Conservation (phyloP, 1,284 basidiomycete genomes). For the Trichosporon asahii region DNA sequence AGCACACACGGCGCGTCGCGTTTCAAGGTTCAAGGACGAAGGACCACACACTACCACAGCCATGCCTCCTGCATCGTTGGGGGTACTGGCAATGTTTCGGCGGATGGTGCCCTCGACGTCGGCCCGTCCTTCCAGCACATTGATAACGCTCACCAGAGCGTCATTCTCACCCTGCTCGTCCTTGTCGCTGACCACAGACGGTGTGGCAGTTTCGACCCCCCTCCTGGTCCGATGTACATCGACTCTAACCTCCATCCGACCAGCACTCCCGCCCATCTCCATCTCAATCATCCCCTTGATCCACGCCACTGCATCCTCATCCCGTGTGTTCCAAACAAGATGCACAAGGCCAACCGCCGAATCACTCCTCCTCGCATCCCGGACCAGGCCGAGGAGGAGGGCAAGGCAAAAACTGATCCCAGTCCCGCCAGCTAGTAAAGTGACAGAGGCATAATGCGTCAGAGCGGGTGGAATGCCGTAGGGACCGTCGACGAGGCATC, state of each 20-base stretch:
- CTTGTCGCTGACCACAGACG: background rate
- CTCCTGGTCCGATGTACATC: conserved; percentile 25
- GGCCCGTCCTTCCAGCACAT: background rate
- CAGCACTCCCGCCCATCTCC: background rate
- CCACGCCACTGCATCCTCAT: background rate
- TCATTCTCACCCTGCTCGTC: too few relatives aligned
- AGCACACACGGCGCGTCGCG: conserved; percentile 19
- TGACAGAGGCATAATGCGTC: conserved; percentile 30
- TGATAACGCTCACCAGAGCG: background rate
- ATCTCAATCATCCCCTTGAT: conserved; percentile 12
- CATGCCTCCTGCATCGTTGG: conserved; percentile 5
- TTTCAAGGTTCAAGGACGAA: conserved; percentile 18
- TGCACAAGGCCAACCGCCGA: conserved; percentile 26
- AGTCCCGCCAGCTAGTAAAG: conserved; percentile 45
- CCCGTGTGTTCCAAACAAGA: conserved; percentile 38
- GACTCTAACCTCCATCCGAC: conserved; percentile 10
- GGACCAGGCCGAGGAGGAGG: conserved; percentile 33
- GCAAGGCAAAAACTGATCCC: conserved; percentile 42
- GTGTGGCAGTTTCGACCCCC: background rate
- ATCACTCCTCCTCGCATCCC: conserved; percentile 25
- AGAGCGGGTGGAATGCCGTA: conserved; percentile 34
- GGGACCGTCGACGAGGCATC: conserved; percentile 42
- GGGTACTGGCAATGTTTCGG: background rate
- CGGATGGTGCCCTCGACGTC: conserved; percentile 11
- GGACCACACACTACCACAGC: conserved; percentile 30